Evolutionary conservation across 2,329 filamentous ascomycete genomes (phyloP).

Genomic region (Aspergillus alliaceus): DNA sequence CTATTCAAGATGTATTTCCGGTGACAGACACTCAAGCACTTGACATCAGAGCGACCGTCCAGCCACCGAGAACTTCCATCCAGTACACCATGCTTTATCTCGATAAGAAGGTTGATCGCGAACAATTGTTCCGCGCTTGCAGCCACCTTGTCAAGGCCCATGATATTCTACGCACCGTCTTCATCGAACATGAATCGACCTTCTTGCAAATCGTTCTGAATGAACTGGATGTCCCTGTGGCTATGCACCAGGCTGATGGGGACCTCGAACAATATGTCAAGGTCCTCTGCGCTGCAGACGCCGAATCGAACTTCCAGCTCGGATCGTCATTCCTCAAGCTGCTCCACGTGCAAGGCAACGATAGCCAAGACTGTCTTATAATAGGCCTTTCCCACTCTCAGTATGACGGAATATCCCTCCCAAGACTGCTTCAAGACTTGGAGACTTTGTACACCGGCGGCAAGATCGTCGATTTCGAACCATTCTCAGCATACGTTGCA

Average conservation of each 20-base stretch:
- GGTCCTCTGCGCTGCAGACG: constrained; percentile 52
- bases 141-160: constrained; percentile 55
- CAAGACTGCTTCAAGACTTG: constrained; percentile 58
- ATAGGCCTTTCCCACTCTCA: constrained; percentile 65
- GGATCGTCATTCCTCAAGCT: constrained; percentile 60
- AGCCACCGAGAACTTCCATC: constrained; percentile 60
- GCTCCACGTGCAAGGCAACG: constrained; percentile 45
- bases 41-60: constrained; percentile 59
- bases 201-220: constrained; percentile 58
- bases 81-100: constrained; percentile 66
- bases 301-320: constrained; percentile 52
- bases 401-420: constrained; percentile 66
- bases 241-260: constrained; percentile 48
- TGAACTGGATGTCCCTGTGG: constrained; percentile 47
- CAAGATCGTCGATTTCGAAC: constrained; percentile 29
- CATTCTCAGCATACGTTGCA: constrained; percentile 45
- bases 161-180: constrained; percentile 65
- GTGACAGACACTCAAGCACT: constrained; percentile 59
- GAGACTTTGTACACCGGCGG: constrained; percentile 49
- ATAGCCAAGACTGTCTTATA: constrained; percentile 39
- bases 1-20: constrained; percentile 57
- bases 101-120: constrained; percentile 47
- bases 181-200: constrained; percentile 51
- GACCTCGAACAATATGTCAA: constrained; percentile 50
- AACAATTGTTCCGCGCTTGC: constrained; percentile 44